These are phyloP conservation scores for Solanum gracilifrons DNA, from an alignment of 257 asterid genomes.

Conservation along the genomic window DNA sequence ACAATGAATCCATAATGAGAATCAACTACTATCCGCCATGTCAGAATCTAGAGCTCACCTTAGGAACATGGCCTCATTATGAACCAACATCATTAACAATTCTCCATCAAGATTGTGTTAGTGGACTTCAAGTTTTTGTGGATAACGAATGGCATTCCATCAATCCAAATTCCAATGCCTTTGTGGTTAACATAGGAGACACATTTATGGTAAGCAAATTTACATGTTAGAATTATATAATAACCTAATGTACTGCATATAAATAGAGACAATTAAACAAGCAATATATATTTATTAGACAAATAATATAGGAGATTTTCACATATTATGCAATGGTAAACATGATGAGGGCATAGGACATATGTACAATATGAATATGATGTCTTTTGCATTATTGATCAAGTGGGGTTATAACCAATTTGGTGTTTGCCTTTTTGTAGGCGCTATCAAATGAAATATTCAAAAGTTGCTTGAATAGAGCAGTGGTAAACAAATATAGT, in stretches of 20 bases:
- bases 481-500: background rate
- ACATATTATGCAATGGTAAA: too few species aligned
- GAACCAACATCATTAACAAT: background rate
- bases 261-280: too few species aligned
- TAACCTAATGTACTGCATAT: too few species aligned
- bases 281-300: too few species aligned
- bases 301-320: too few species aligned
- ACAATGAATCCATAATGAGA: background rate
- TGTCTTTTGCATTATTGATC: too few species aligned
- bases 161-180: background rate
- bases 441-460: background rate
- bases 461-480: background rate
- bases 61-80: background rate
- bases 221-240: too few species aligned
- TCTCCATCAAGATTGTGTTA: background rate
- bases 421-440: background rate
- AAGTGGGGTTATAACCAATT: background rate
- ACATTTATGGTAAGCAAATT: background rate
- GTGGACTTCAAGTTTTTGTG: background rate
- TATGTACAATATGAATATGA: background rate
- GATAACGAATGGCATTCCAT: background rate
- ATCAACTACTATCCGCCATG: background rate
- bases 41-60: background rate
- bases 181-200: background rate
- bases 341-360: too few species aligned